Evolutionary conservation across 2,329 filamentous ascomycete genomes (phyloP).

Genomic region (Westerdykella aurantiaca): DNA sequence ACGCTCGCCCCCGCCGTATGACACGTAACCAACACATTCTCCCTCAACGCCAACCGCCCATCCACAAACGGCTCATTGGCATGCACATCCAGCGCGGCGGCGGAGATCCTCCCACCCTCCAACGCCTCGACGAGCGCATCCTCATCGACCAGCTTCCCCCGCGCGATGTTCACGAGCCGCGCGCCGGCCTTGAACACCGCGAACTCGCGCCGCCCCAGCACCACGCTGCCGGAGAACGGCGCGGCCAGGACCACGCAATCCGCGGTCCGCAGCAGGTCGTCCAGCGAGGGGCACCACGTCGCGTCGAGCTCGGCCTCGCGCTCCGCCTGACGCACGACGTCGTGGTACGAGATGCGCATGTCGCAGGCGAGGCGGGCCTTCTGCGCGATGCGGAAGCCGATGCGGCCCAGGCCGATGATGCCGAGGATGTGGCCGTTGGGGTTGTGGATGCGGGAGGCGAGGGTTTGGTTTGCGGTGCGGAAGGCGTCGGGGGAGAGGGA

Average conservation of each 20-base stretch:
- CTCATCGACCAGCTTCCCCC: constrained; percentile 61
- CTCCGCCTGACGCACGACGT: constrained; percentile 49
- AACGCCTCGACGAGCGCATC: constrained; percentile 57
- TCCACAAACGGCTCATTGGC: constrained; percentile 54
- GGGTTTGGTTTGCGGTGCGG: constrained; percentile 53
- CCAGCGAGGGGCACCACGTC: constrained; percentile 48
- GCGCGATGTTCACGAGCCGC: constrained; percentile 60
- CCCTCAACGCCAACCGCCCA: constrained; percentile 40
- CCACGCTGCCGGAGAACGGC: constrained; percentile 46
- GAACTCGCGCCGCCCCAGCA: constrained; percentile 49
- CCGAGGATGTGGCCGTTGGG: constrained; percentile 57
- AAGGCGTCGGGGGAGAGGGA: constrained; percentile 46
- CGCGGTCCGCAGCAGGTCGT: constrained; percentile 46
- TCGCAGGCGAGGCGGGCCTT: constrained; percentile 56
- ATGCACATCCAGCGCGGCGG: constrained; percentile 61
- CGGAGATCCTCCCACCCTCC: constrained; percentile 45
- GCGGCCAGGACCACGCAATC: constrained; percentile 61
- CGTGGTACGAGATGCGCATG: constrained; percentile 62
- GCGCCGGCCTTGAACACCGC: constrained; percentile 49
- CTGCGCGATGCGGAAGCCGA: constrained; percentile 47
- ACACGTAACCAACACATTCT: constrained; percentile 55
- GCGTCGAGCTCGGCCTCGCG: constrained; percentile 48
- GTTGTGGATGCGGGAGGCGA: constrained; percentile 58
- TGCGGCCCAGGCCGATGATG: constrained; percentile 63
- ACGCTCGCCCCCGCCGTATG: constrained; percentile 64